A percentile compares a stretch with the other conserved stretches of the same genome.
phyloP scores from a whole-genome alignment of 306 rosid genomes.

The Elaeagnus macrophylla region DNA sequence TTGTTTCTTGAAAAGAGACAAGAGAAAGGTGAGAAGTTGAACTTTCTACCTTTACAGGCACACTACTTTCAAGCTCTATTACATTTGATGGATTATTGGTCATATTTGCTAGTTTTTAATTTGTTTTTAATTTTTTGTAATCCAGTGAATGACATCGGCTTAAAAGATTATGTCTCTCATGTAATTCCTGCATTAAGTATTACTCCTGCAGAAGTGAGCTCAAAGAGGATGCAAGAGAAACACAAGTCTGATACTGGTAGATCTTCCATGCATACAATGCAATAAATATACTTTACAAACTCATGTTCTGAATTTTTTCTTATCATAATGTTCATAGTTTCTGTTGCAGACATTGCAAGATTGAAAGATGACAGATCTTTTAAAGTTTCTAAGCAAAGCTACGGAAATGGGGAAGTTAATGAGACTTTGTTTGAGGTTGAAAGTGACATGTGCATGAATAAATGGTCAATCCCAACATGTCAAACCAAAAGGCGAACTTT shows the following conservation, averaged over 20 bases:
- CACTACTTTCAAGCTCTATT: slow-evolving; percentile 17
- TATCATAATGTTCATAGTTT: slow-evolving; percentile 19
- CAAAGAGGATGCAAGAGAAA: slow-evolving; percentile 30
- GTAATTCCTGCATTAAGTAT: slow-evolving; percentile 16
- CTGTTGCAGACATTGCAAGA: slow-evolving; percentile 23
- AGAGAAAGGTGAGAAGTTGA: slow-evolving; percentile 34
- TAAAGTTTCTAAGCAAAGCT: slow-evolving; percentile 24
- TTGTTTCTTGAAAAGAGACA: slow-evolving; percentile 35
- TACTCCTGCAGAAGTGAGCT: slow-evolving; percentile 20
- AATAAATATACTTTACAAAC: neutral
- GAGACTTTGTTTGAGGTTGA: slow-evolving; percentile 28
- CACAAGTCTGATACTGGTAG: slow-evolving; percentile 33
- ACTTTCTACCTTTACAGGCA: slow-evolving; percentile 35
- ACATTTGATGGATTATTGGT: slow-evolving; percentile 1
- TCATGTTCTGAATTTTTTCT: slow-evolving; percentile 6
- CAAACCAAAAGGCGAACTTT: slow-evolving; percentile 29
- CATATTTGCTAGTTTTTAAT: neutral
- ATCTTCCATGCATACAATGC: slow-evolving; percentile 16
- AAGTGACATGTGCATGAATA: slow-evolving; percentile 30
- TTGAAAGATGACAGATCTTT: slow-evolving; percentile 18
- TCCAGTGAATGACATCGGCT: slow-evolving; percentile 40
- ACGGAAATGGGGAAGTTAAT: slow-evolving; percentile 36
- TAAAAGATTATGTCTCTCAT: slow-evolving; percentile 30
- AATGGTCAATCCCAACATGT: slow-evolving; percentile 30
- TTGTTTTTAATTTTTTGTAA: neutral